These are phyloP conservation scores for Alternaria consortialis DNA, from an alignment of 2,329 filamentous ascomycete genomes.

Conservation along the genomic window DNA sequence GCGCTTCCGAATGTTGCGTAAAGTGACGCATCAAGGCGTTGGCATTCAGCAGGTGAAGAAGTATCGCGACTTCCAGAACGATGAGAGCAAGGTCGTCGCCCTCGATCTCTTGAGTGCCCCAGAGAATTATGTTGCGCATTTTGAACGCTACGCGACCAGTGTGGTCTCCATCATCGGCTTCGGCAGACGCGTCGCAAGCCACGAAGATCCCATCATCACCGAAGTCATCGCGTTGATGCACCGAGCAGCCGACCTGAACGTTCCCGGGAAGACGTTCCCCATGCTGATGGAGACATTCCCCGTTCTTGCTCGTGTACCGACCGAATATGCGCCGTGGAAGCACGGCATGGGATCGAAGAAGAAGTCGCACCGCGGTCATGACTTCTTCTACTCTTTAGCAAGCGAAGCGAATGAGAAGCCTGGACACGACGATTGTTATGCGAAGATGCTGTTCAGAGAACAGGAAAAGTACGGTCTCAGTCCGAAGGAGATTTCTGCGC, in stretches of 20 bases:
- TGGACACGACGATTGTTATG: slow-evolving; percentile 46
- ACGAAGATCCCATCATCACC: slow-evolving; percentile 65
- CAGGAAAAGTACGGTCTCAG: slow-evolving; percentile 39
- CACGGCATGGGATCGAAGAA: slow-evolving; percentile 41
- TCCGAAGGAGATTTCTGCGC: slow-evolving; percentile 43
- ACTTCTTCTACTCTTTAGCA: slow-evolving; percentile 49
- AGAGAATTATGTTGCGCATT: slow-evolving; percentile 61
- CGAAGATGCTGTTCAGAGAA: slow-evolving; percentile 55
- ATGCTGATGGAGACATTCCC: slow-evolving; percentile 67
- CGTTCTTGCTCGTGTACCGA: slow-evolving; percentile 63
- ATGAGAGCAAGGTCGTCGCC: slow-evolving; percentile 65
- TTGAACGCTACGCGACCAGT: slow-evolving; percentile 64
- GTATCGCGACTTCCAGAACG: slow-evolving; percentile 67
- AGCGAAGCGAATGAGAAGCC: slow-evolving; percentile 41
- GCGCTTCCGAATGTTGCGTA: slow-evolving; percentile 43
- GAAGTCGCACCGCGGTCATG: slow-evolving; percentile 40
- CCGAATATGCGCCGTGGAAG: slow-evolving; percentile 55
- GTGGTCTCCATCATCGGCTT: slow-evolving; percentile 67
- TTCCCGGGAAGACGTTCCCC: slow-evolving; percentile 63
- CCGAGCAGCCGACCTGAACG: slow-evolving; percentile 63
- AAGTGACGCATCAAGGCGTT: slow-evolving; percentile 48
- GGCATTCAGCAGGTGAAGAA: slow-evolving; percentile 61
- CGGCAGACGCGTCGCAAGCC: slow-evolving; percentile 61
- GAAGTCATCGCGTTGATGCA: slow-evolving; percentile 68
- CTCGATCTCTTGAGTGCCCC: slow-evolving; percentile 58